Evolutionary conservation across 371 early-diverging fungal genomes (phyloP).

Genomic region (Rhizopus microsporus): DNA sequence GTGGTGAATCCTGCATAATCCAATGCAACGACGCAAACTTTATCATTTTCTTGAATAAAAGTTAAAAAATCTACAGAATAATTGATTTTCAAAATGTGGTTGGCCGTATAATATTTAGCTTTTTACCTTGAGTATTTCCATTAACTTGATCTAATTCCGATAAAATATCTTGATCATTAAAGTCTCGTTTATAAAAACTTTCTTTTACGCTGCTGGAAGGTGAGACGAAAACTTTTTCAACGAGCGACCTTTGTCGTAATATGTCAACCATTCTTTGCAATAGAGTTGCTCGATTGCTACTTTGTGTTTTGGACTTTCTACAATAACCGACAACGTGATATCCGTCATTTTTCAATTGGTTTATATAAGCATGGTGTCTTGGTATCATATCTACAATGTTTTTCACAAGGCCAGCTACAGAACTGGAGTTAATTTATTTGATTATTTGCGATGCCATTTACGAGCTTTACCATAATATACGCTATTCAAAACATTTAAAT

Average conservation of each 20-base stretch:
- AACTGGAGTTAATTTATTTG: constrained; percentile 16
- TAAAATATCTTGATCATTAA: constrained; percentile 13
- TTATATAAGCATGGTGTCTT: constrained; percentile 17
- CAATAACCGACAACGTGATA: constrained; percentile 15
- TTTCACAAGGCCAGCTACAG: constrained; percentile 14
- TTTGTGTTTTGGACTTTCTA: constrained; percentile 17
- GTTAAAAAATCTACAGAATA: constrained; percentile 17
- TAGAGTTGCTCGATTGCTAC: constrained; percentile 10
- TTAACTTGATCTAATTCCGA: constrained; percentile 15
- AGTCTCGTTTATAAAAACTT: constrained; percentile 20
- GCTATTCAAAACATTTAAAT: constrained; percentile 14
- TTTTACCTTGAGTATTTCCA: constrained; percentile 20
- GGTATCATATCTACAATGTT: constrained; percentile 13
- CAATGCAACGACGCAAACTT: constrained; percentile 15
- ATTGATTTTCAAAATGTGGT: constrained; percentile 11
- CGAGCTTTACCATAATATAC: constrained; percentile 15
- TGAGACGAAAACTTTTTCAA: constrained; percentile 14
- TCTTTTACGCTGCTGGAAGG: constrained; percentile 11
- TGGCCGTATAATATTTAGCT: constrained; percentile 7
- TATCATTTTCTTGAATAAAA: constrained; percentile 17
- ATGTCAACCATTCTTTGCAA: constrained; percentile 18
- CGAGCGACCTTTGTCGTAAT: constrained; percentile 13
- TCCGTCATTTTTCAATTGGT: constrained; percentile 17
- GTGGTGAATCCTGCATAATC: constrained; percentile 21
- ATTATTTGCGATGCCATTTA: constrained; percentile 12